Base-by-base conservation (phyloP, 805 yeast species). In the Hermanozyma aechmeae region DNA sequence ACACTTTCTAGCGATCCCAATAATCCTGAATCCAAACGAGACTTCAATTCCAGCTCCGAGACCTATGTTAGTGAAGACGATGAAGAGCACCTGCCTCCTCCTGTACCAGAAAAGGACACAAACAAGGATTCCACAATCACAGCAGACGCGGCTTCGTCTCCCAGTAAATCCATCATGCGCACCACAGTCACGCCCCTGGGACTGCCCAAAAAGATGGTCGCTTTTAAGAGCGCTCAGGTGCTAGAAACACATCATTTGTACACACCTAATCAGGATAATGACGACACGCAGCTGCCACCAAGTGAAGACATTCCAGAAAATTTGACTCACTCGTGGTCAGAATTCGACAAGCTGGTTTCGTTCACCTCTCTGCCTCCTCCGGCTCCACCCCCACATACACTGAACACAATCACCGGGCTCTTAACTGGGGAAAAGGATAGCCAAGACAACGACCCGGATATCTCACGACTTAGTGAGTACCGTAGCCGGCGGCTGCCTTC, bases 161-260 rank as follows among this genome's bases (percentile, higher is more conserved):
- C 68, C 5, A 52, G 51, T 32, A 61, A 56, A 34, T 59, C 66
- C 17, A 58, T 54, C 15, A 56, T 62, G 61, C 57, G 48, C 32
- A 14, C 32, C 12, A 19, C 33, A 6, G 47, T 45, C 26, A 32
- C 43, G 4, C 39, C 49, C 1, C 31, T 33, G 5, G 37, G 43
- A n/a, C 55, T 63, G 9, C 62, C 64, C n/a, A 57, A 50, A 32
- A 62, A 62, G 32, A 48, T 43, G 21, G 68, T 61, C 9, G 67
- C 50, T 1, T 60, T 62, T 33, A 45, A 50, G 6, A 56, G 40
- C n/a, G n/a, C n/a, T n/a, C n/a, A n/a, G n/a, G n/a, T n/a, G n/a
- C n/a, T n/a, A n/a, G n/a, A n/a, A n/a, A n/a, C n/a, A n/a, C n/a
- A n/a, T n/a, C n/a, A n/a, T n/a, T n/a, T n/a, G n/a, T n/a, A n/a